Conservation (phyloP, 1,139 yeast species). For the Diutina siamensis region DNA sequence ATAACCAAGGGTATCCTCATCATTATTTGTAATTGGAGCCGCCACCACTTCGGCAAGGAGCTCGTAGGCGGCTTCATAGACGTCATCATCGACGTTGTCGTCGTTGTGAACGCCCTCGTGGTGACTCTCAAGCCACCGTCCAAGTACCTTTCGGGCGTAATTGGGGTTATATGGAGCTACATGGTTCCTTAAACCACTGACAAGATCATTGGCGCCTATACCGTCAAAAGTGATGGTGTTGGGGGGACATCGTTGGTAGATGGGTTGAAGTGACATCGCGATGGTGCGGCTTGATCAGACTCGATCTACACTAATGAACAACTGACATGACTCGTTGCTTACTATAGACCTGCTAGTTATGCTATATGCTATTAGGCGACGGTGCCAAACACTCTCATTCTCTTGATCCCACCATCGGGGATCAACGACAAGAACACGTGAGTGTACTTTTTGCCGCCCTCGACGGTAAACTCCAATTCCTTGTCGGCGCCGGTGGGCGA, state of each 20-base stretch:
- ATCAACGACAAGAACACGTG: conserved; percentile 74
- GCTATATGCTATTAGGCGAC: not conserved
- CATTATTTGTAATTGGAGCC: not conserved
- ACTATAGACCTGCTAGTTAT: no score
- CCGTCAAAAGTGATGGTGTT: not conserved
- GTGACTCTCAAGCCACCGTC: not conserved
- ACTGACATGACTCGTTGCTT: no score
- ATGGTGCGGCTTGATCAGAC: not conserved
- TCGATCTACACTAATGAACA: no score
- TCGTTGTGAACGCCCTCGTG: not conserved
- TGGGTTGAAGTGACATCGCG: not conserved
- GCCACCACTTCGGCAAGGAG: not conserved
- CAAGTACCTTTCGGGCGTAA: conserved; percentile 1
- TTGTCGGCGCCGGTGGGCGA: conserved; percentile 69
- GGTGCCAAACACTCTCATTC: conserved; percentile 72
- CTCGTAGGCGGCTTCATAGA: not conserved
- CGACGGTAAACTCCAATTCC: conserved; percentile 36
- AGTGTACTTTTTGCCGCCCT: conserved; percentile 22
- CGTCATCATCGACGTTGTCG: not conserved
- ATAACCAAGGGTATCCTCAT: conserved; percentile 1
- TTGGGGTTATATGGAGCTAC: conserved; percentile 1
- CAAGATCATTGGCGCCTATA: not conserved
- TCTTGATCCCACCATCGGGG: conserved; percentile 94
- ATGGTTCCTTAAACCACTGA: not conserved
- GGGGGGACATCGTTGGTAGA: not conserved